These are phyloP conservation scores for Neurospora sp. DNA, from an alignment of 495 filamentous ascomycete species.

Conservation along the genomic window DNA sequence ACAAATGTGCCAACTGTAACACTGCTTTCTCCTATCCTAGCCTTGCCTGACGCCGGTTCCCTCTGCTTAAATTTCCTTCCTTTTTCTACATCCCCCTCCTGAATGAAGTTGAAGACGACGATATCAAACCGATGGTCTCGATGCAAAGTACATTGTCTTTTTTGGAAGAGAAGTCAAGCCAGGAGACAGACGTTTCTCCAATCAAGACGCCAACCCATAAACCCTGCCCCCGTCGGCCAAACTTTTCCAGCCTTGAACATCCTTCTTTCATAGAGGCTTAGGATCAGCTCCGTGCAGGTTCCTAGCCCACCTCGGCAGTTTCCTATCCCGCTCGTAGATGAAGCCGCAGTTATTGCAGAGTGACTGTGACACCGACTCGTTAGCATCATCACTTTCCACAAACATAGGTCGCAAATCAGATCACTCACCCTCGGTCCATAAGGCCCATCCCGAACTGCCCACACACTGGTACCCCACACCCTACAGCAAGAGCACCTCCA, in stretches of 20 bases:
- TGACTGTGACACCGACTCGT: slow-evolving; percentile 43
- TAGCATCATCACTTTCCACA: background rate
- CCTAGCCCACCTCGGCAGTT: slow-evolving; percentile 73
- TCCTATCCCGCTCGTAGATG: slow-evolving; percentile 75
- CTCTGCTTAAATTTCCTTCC: background rate
- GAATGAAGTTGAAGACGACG: background rate
- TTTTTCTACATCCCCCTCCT: background rate
- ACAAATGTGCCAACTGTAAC: background rate
- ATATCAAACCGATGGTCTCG: background rate
- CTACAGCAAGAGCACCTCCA: slow-evolving; percentile 91
- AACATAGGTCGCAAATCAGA: background rate
- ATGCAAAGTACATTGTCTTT: background rate
- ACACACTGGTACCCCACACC: slow-evolving; percentile 81
- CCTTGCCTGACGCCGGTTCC: background rate
- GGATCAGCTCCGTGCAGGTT: slow-evolving; percentile 51
- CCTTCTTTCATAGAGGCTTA: slow-evolving; percentile 10
- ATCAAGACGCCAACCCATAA: background rate
- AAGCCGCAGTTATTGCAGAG: slow-evolving; percentile 93
- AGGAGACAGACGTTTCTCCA: background rate
- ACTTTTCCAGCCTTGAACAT: background rate
- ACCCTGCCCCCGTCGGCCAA: background rate
- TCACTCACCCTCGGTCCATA: slow-evolving; percentile 66
- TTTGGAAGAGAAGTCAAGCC: background rate
- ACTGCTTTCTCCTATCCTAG: background rate
- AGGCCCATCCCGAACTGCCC: slow-evolving; percentile 90